Evolutionary conservation across 257 asterid species (phyloP).

Genomic region (Buddleja alternifolia): DNA sequence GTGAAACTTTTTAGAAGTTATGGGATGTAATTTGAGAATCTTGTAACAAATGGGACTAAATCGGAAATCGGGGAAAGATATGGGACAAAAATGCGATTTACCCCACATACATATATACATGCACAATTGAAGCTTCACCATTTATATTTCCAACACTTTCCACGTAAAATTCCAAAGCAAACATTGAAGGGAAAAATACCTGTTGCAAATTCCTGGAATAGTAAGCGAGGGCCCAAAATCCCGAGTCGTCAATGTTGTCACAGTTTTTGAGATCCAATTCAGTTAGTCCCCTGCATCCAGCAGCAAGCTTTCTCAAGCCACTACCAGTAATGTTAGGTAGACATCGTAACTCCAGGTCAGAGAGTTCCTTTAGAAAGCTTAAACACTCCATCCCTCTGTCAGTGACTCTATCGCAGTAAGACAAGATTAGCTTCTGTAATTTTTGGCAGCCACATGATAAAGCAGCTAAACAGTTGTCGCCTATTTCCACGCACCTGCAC

Average conservation of each 20-base stretch:
- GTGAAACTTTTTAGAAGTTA: too few relatives aligned
- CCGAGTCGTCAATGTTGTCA: slow-evolving; percentile 54
- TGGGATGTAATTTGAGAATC: too few relatives aligned
- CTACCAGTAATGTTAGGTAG: slow-evolving; percentile 52
- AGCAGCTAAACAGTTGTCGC: slow-evolving; percentile 64
- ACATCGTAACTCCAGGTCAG: slow-evolving; percentile 57
- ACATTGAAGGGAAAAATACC: slow-evolving; percentile 40
- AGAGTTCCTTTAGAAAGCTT: slow-evolving; percentile 47
- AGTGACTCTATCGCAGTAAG: slow-evolving; percentile 58
- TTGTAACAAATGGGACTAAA: too few relatives aligned
- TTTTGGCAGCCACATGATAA: slow-evolving; percentile 62
- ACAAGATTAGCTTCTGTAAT: slow-evolving; percentile 57
- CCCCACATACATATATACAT: too few relatives aligned
- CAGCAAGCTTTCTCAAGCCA: slow-evolving; percentile 64
- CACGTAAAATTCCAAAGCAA: neutral
- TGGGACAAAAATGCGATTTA: too few relatives aligned
- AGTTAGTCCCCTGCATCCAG: slow-evolving; percentile 63
- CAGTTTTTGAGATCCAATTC: slow-evolving; percentile 70
- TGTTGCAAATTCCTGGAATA: slow-evolving; percentile 68
- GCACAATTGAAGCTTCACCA: too few relatives aligned
- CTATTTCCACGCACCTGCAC: slow-evolving; percentile 62
- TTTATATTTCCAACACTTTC: too few relatives aligned
- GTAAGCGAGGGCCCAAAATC: slow-evolving; percentile 72
- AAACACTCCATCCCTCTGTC: slow-evolving; percentile 60
- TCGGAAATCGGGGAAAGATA: too few relatives aligned